Conservation (phyloP, 129 eudicot genomes). For the Flaveria sonorensis region DNA sequence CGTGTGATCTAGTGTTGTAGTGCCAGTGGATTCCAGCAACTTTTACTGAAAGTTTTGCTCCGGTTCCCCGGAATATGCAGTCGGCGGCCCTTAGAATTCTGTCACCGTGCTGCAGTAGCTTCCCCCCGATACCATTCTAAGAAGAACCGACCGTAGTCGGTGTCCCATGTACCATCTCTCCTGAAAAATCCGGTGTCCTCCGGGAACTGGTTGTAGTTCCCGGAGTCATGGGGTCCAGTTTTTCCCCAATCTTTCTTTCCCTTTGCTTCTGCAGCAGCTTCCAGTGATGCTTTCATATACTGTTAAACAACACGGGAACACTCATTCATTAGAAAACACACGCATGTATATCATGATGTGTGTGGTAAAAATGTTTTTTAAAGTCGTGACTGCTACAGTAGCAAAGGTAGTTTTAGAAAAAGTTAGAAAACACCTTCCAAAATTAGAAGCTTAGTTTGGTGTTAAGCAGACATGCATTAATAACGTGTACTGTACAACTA, state of each 20-base stretch:
- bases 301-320: conserved; percentile 22
- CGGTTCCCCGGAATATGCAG: conserved; percentile 66
- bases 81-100: conserved; percentile 68
- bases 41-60: conserved; percentile 79
- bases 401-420: too few species aligned
- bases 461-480: neutral
- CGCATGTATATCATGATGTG: too few species aligned
- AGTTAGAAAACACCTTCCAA: neutral
- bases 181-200: conserved; percentile 89
- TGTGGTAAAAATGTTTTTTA: too few species aligned
- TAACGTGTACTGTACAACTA: neutral
- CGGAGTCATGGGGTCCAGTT: conserved; percentile 86
- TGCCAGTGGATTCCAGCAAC: conserved; percentile 99
- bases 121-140: conserved; percentile 82
- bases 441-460: neutral
- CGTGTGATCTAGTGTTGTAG: conserved; percentile 88
- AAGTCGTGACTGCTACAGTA: too few species aligned
- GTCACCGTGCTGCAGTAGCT: conserved; percentile 80
- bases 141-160: conserved; percentile 79
- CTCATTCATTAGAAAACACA: too few species aligned
- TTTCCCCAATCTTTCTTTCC: conserved; percentile 76
- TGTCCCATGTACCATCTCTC: conserved; percentile 83
- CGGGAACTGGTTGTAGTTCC: conserved; percentile 83
- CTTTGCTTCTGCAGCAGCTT: conserved; percentile 73
- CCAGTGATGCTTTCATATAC: conserved; percentile 94